Base-by-base conservation (phyloP, 345 rosid genomes). In the Carallia brachiata region DNA sequence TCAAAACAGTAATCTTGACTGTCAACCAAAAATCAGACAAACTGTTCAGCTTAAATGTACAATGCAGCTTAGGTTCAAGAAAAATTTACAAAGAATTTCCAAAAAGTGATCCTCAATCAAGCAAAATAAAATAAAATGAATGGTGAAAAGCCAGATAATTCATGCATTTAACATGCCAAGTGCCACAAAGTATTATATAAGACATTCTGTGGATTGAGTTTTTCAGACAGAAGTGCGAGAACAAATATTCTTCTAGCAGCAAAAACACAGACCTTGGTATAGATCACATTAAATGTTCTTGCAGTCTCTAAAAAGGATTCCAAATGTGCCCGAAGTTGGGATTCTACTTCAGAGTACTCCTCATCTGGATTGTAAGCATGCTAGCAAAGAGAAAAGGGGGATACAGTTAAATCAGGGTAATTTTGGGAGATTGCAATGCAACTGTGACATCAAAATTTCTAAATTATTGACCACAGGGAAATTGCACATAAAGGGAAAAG, bases 321-420 rank as follows among this genome's bases (percentile, higher is more conserved):
- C 79, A 96, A 73, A 81, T 86, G 91, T 47, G 84, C 85, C 78
- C 91, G 85, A 66, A 90, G 81, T 74, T 85, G 85, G 27, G 97
- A 80, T 79, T 96, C 99, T 71, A 89, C 99, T 79, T 92, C 94
- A 13, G 82, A 70, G 74, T 92, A 96, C 67, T 96, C 98, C 81
- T 96, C 97, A 62, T 90, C 96, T 4, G 98, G 98, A 70, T 96
- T 96, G 84, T 92, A 96, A 59, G 97, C 90, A 89, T 90, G 89
- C 97, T 92, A 79, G 36, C 59, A 71, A 48, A 64, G 65, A 4
- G 27, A 17, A 63, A 53, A 61, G 37, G 19, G 55, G 37, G 5
- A 23, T 28, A 28, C 7, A 17, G 50, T 44, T 44, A 44, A 44
- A 12, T 40, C 4, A 44, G 10, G 50, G 16, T 44, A 44, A 44